Conservation (phyloP, 768 basidiomycete genomes). For the Dacryopinax primogenitus region DNA sequence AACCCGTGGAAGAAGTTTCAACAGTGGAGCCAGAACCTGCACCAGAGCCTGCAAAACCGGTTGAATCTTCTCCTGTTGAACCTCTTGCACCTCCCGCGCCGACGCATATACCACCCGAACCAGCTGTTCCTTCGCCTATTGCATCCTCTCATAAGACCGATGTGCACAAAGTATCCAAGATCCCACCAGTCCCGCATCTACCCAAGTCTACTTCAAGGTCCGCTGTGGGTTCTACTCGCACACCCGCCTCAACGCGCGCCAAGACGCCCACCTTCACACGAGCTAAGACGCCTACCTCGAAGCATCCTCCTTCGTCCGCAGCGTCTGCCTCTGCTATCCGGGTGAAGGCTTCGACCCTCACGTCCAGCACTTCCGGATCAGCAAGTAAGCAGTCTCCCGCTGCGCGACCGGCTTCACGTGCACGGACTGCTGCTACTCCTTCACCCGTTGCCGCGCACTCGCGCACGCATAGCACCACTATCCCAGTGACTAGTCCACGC, state of each 20-base stretch:
- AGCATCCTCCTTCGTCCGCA: not conserved
- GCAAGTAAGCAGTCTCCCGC: too few relatives aligned
- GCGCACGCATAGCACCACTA: not conserved
- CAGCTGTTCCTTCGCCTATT: constrained; percentile 11
- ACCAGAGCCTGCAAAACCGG: constrained; percentile 17
- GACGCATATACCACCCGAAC: constrained; percentile 15
- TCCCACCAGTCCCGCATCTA: not conserved
- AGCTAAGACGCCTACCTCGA: too few relatives aligned
- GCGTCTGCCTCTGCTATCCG: not conserved
- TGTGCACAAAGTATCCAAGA: not conserved
- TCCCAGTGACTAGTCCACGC: not conserved
- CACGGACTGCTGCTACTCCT: not conserved
- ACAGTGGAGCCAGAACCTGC: constrained; percentile 20
- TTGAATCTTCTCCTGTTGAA: not conserved
- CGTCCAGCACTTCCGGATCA: not conserved
- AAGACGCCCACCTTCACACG: not conserved
- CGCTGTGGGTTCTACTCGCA: not conserved
- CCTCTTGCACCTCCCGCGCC: constrained; percentile 1
- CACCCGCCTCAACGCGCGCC: not conserved
- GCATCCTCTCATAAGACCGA: constrained; percentile 14
- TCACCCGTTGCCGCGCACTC: not conserved
- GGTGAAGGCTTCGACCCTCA: not conserved
- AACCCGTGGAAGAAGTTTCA: constrained; percentile 13
- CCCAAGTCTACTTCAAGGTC: not conserved
- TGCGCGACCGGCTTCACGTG: not conserved